Percentiles rank a stretch among this genome's conserved stretches.
phyloP scores from a whole-genome alignment of 2,329 filamentous ascomycete species.

The Scedosporium dehoogii region DNA sequence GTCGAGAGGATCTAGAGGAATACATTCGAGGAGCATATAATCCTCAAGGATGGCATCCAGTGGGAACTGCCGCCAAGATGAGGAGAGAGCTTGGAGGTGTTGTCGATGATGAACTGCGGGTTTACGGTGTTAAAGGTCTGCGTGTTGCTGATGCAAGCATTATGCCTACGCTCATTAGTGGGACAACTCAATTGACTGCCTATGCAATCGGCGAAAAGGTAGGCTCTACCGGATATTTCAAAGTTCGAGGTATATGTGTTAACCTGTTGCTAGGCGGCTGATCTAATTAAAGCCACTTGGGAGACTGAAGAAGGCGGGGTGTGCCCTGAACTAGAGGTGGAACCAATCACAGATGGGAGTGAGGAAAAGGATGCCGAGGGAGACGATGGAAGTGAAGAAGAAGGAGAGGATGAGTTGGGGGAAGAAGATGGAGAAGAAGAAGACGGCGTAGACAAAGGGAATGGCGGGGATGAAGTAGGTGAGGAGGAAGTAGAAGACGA shows the following conservation, averaged over 20 bases:
- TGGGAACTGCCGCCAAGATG: slow-evolving; percentile 24
- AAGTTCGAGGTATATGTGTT: neutral
- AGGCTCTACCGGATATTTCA: slow-evolving; percentile 6
- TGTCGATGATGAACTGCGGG: slow-evolving; percentile 16
- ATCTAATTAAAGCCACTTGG: slow-evolving; percentile 1
- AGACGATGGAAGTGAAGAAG: neutral
- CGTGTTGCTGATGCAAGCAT: slow-evolving; percentile 27
- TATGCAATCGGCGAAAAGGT: slow-evolving; percentile 24
- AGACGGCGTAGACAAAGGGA: neutral
- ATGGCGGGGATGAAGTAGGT: neutral
- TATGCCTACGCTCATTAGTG: slow-evolving; percentile 17
- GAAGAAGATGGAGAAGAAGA: neutral
- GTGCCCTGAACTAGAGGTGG: neutral
- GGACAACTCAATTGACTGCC: slow-evolving; percentile 18
- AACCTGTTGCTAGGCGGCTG: neutral
- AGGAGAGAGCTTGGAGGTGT: slow-evolving; percentile 29
- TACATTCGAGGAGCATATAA: neutral
- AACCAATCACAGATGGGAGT: neutral
- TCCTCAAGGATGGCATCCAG: slow-evolving; percentile 3
- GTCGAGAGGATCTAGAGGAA: neutral
- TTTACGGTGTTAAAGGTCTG: slow-evolving; percentile 15
- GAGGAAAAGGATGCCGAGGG: neutral
- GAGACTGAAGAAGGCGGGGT: neutral
- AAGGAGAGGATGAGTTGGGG: neutral
- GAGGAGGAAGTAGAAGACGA: neutral